Base-by-base conservation (phyloP, 192 early-diverging fungal species). In the Coemansia sp. region DNA sequence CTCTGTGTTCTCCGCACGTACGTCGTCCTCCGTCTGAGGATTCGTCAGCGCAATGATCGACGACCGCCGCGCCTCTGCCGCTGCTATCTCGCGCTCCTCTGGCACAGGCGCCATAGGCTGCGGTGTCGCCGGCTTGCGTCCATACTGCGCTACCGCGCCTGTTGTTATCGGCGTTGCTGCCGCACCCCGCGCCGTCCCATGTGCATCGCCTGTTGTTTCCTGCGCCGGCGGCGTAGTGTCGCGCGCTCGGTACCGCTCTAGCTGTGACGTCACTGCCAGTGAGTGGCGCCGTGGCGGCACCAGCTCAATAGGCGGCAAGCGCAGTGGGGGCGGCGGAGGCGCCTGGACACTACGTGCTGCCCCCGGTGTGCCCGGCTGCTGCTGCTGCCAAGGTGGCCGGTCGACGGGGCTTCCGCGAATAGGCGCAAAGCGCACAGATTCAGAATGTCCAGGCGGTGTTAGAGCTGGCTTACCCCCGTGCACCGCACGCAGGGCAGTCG, bases 41-140 rank as follows among this genome's bases (percentile, higher is more conserved):
- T 76, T 76, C 6, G 80, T 82, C 52, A 82, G 67, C 54, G 80
- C 80, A 30, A 82, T 77, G 4, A 82, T 74, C 53, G 80, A 82
- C 51, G 74, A 74, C 53, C 80, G 64, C 29, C 78, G 65, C 36
- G 78, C 69, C 7, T 71, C 71, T 56, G 64, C 64, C 21, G 64
- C 25, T 51, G 64, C 64, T 56, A 20, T 31, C 19, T 29, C 20
- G 52, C 63, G 62, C 50, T 61, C 68, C 56, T 76, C 74, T 17
- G 59, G 68, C 59, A 76, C 14, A n/a, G 74, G 60, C 60, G 61
- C 64, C 68, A 71, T 70, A 21, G 46, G 68, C 61, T 62, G 64
- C 20, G 61, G 53, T 50, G 54, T 30, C 21, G 24, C 25, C 2
- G 54, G 54, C 54, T 56, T 56, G 54, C 25, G 14, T 5, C 54